Base-by-base conservation (phyloP, 352 stramenopile genomes). In the Blastocystis sp. region DNA sequence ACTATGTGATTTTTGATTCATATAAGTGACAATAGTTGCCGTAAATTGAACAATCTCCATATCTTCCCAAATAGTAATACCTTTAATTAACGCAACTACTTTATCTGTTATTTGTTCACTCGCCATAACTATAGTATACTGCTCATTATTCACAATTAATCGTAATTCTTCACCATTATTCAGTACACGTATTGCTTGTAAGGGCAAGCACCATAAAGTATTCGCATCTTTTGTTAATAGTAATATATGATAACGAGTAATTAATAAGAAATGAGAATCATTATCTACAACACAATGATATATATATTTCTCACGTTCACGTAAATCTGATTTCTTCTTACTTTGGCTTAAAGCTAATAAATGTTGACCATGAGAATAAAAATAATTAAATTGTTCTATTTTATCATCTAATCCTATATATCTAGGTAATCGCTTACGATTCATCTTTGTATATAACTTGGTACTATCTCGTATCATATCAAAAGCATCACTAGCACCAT, bases 391-490 rank as follows among this genome's bases (percentile, higher is more conserved):
- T 2, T 13, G 24, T 21, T 37, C 34, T 18, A 58, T 11, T 18
- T 47, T 37, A 16, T 28, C n/a, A n/a, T 58, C 47, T 27, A 34
- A 58, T 7, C 27, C 34, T 4, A 58, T 25, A 45, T 37, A 58
- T 10, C 80, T 75, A 31, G 80, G 80, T 23, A 86, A 25, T 11
- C 80, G 72, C 66, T 75, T 64, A 4, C 80, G 59, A 25, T 73
- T 71, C 39, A 79, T 71, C 0, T 76, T 71, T 0, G 75, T 72
- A 41, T 86, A 75, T 0, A 81, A 71, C 0, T 78, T 81, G 1
- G 80, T 77, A 0, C 79, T 84, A 9, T 78, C 79, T 7, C 77
- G 83, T 65, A 85, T 84, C 0, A 78, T 78, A 9, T 77, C 78
- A 4, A 79, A 79, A 1, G 77, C 77, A 33, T 75, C 76, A 3